phyloP scores from a whole-genome alignment of 2,329 filamentous ascomycete genomes.

The Monilinia polystroma region DNA sequence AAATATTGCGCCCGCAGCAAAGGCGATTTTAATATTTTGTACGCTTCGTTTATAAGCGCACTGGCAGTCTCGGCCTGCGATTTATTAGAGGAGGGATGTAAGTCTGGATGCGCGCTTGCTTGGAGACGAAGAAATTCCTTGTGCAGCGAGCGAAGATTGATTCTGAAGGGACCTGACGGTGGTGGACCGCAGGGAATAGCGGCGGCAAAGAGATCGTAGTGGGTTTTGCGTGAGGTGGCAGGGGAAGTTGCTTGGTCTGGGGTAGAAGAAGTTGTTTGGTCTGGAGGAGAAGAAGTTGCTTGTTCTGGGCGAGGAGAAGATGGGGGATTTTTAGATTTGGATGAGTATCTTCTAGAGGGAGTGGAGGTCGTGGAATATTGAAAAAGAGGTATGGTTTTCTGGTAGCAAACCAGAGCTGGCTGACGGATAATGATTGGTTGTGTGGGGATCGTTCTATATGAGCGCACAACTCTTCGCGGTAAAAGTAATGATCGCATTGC shows the following conservation, averaged over 20 bases:
- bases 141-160: conserved; percentile 69
- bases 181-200: conserved; percentile 77
- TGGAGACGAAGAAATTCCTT: conserved; percentile 87
- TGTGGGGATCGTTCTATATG: background rate
- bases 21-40: conserved; percentile 77
- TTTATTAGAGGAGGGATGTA: conserved; percentile 51
- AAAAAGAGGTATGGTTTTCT: conserved; percentile 5
- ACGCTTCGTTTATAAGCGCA: conserved; percentile 85
- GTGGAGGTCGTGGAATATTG: background rate
- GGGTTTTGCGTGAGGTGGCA: conserved; percentile 47
- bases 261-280: background rate
- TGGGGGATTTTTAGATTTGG: background rate
- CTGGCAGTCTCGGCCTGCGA: conserved; percentile 72
- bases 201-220: conserved; percentile 86
- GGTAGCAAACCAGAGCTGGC: conserved; percentile 1
- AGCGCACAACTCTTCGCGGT: conserved; percentile 11
- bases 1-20: conserved; percentile 86
- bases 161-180: conserved; percentile 70
- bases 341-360: conserved; percentile 10
- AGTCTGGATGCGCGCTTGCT: conserved; percentile 71
- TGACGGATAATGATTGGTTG: background rate
- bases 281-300: background rate
- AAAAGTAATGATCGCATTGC: conserved; percentile 15
- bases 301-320: background rate
- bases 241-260: background rate